These are phyloP conservation scores for Botrytis paeoniae DNA, from an alignment of 2,329 filamentous ascomycete species.

Conservation along the genomic window DNA sequence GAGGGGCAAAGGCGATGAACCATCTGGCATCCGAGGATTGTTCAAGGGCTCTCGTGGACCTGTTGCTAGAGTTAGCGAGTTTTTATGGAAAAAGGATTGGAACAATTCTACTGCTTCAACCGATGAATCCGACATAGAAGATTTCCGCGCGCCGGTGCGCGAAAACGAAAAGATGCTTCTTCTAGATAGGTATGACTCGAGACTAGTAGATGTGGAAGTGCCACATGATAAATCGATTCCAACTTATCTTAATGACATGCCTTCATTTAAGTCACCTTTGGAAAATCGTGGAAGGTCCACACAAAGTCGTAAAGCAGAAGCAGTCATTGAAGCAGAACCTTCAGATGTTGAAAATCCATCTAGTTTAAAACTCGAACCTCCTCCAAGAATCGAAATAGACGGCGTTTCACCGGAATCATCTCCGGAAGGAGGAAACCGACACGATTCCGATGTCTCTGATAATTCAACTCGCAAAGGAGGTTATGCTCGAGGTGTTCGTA, in stretches of 20 bases:
- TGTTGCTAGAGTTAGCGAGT: conserved; percentile 58
- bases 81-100: conserved; percentile 57
- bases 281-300: conserved; percentile 40
- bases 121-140: conserved; percentile 47
- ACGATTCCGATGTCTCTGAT: conserved; percentile 34
- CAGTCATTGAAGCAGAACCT: conserved; percentile 30
- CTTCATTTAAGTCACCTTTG: conserved; percentile 50
- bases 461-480: conserved; percentile 29
- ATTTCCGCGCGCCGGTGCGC: conserved; percentile 40
- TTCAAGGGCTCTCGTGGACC: conserved; percentile 72
- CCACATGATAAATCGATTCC: conserved; percentile 24
- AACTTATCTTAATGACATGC: conserved; percentile 39
- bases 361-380: conserved; percentile 46
- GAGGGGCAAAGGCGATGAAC: conserved; percentile 44
- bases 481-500: conserved; percentile 27
- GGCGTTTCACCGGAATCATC: conserved; percentile 37
- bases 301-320: conserved; percentile 30
- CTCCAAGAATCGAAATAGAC: conserved; percentile 49
- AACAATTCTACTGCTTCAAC: conserved; percentile 46
- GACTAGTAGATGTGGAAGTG: conserved; percentile 8
- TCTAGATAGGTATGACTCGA: conserved; percentile 24
- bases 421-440: conserved; percentile 23
- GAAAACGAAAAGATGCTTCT: conserved; percentile 39
- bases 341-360: conserved; percentile 41
- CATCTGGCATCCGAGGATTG: conserved; percentile 65